These are phyloP conservation scores for Moricandia arvensis DNA, from an alignment of 345 rosid species.

Conservation along the genomic window DNA sequence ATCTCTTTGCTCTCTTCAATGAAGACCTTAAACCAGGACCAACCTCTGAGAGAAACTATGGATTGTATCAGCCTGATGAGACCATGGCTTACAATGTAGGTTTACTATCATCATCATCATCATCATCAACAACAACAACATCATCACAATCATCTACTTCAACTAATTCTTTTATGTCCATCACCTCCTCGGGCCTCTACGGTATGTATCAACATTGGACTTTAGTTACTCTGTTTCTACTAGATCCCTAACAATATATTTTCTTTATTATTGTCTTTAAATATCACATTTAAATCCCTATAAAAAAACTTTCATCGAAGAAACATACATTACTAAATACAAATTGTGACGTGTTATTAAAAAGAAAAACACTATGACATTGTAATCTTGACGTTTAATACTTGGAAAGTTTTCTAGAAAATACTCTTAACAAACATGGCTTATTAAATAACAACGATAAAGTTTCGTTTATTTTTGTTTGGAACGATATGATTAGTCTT, in stretches of 20 bases:
- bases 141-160: constrained; percentile 46
- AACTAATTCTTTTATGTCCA: constrained; percentile 47
- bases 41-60: constrained; percentile 86
- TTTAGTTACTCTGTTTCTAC: constrained; percentile 26
- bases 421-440: constrained; percentile 9
- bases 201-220: constrained; percentile 44
- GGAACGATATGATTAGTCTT: constrained; percentile 28
- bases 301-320: not conserved
- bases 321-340: not conserved
- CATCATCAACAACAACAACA: constrained; percentile 19
- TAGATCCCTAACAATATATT: not conserved
- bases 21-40: constrained; percentile 96
- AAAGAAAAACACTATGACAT: constrained; percentile 13
- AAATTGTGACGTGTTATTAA: not conserved
- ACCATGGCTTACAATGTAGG: constrained; percentile 82
- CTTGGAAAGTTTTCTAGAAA: constrained; percentile 19
- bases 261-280: not conserved
- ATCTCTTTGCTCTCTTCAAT: constrained; percentile 85
- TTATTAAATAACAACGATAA: constrained; percentile 9
- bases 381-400: constrained; percentile 19
- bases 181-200: constrained; percentile 67
- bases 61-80: constrained; percentile 81
- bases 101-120: constrained; percentile 42
- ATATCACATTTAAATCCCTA: not conserved
- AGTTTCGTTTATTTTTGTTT: not conserved